Conservation (phyloP, 2,329 filamentous ascomycete genomes). For the Botrytis medusae region DNA sequence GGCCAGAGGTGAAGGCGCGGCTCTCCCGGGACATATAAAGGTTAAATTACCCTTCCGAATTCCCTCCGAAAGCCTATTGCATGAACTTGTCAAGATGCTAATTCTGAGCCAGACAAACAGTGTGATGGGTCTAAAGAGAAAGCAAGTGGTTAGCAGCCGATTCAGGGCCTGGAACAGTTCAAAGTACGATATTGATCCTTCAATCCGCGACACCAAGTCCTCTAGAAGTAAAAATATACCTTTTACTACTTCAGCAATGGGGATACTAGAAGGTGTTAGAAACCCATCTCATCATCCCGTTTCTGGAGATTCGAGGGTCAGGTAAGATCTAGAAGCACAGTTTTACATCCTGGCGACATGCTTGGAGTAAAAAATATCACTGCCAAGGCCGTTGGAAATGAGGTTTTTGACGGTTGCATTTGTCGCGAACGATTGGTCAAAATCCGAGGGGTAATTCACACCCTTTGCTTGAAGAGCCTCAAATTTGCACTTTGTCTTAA, state of each 20-base stretch:
- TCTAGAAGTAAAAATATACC: not conserved
- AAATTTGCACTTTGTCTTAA: not conserved
- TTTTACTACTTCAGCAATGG: not conserved
- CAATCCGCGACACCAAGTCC: not conserved
- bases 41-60: not conserved
- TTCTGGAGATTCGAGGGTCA: not conserved
- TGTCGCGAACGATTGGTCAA: constrained; percentile 7
- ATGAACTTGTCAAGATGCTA: not conserved
- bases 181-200: not conserved
- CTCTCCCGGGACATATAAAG: too few relatives aligned
- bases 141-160: not conserved
- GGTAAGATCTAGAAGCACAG: not conserved
- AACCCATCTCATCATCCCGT: not conserved
- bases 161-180: not conserved
- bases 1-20: too few relatives aligned
- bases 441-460: not conserved
- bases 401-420: not conserved
- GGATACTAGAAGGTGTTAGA: not conserved
- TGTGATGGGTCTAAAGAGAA: not conserved
- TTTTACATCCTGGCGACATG: not conserved
- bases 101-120: not conserved
- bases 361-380: not conserved
- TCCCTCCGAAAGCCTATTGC: not conserved
- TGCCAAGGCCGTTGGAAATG: constrained; percentile 2
- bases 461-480: not conserved